phyloP scores from a whole-genome alignment of 2,329 filamentous ascomycete genomes.

The Colletotrichum tamarilloi region DNA sequence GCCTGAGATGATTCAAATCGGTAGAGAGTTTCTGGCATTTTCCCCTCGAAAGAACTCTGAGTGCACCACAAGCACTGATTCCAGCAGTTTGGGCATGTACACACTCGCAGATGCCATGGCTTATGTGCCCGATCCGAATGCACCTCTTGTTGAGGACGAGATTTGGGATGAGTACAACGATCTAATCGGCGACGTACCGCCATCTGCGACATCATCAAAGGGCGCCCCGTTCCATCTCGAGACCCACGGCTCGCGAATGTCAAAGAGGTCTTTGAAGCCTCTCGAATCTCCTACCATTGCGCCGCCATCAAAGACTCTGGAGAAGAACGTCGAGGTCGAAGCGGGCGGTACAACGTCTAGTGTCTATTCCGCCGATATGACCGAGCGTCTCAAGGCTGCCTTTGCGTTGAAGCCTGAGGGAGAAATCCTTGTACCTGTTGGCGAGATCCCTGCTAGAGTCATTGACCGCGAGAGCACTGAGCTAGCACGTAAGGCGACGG shows the following conservation, averaged over 20 bases:
- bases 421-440: conserved; percentile 55
- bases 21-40: conserved; percentile 78
- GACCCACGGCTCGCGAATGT: conserved; percentile 53
- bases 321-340: conserved; percentile 19
- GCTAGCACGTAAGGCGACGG: conserved; percentile 32
- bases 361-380: conserved; percentile 66
- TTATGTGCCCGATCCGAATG: conserved; percentile 69
- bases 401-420: conserved; percentile 49
- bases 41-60: conserved; percentile 79
- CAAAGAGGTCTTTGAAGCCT: conserved; percentile 47
- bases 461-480: conserved; percentile 42
- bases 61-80: conserved; percentile 58
- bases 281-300: conserved; percentile 62
- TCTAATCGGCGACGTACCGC: conserved; percentile 74
- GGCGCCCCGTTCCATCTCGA: conserved; percentile 68
- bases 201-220: conserved; percentile 66
- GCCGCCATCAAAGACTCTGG: conserved; percentile 3
- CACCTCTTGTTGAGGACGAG: conserved; percentile 81
- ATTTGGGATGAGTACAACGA: conserved; percentile 97
- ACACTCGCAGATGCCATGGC: conserved; percentile 74
- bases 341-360: conserved; percentile 57
- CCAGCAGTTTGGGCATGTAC: conserved; percentile 70
- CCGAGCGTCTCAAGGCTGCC: conserved; percentile 61
- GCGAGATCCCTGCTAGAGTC: conserved; percentile 47
- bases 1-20: conserved; percentile 44